Percentiles rank a stretch among this genome's conserved stretches.
phyloP scores from a whole-genome alignment of 768 basidiomycete species.

The Suillus lakei region DNA sequence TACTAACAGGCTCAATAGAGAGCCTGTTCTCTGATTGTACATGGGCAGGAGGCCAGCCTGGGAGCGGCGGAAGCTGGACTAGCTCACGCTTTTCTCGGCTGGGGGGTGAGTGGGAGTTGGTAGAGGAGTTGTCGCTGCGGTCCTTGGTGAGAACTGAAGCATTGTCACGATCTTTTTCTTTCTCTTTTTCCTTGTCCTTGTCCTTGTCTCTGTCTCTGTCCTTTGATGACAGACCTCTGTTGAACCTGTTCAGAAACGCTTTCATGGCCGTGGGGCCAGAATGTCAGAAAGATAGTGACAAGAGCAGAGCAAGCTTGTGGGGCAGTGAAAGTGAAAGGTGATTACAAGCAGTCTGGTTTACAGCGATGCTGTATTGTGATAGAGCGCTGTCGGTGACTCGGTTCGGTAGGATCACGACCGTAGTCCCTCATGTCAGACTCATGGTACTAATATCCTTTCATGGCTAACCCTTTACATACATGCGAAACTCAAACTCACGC shows the following conservation, averaged over 20 bases:
- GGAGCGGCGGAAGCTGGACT: constrained; percentile 59
- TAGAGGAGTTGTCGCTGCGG: constrained; percentile 36
- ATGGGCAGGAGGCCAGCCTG: constrained; percentile 63
- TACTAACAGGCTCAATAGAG: constrained; percentile 9
- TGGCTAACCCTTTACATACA: constrained; percentile 9
- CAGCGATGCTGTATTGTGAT: no score
- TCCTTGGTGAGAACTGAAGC: constrained; percentile 31
- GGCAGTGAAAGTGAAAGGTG: constrained; percentile 9
- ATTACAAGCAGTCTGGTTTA: constrained; percentile 4
- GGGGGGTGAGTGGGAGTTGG: constrained; percentile 27
- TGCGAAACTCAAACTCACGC: constrained; percentile 3
- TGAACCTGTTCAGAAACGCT: constrained; percentile 81
- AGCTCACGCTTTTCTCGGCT: constrained; percentile 63
- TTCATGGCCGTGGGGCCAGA: constrained; percentile 58
- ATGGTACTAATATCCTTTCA: constrained; percentile 4
- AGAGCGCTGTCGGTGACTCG: no score
- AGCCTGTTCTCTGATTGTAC: constrained; percentile 20
- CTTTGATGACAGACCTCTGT: constrained; percentile 59
- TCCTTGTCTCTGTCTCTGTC: constrained; percentile 66
- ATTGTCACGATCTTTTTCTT: constrained; percentile 29
- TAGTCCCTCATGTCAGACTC: constrained; percentile 4
- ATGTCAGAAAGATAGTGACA: not conserved
- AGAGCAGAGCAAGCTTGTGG: not conserved
- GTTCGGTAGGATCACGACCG: constrained; percentile 2
- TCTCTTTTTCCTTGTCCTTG: constrained; percentile 40